Conservation (phyloP, 345 rosid genomes). For the Camelina sativa region DNA sequence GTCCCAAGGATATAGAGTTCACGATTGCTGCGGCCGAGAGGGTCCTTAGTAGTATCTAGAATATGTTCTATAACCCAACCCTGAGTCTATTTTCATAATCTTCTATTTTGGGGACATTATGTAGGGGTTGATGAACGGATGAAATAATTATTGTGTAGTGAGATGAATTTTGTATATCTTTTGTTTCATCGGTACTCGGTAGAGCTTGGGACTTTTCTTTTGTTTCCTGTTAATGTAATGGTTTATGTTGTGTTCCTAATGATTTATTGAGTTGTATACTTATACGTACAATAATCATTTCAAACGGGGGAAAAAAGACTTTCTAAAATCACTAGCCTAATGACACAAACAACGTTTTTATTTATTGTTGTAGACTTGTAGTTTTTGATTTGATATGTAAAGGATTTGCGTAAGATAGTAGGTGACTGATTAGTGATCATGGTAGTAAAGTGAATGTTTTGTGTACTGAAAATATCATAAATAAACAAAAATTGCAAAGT, state of each 20-base stretch:
- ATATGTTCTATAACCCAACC: background rate
- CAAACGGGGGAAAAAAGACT: no score
- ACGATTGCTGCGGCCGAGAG: constrained; percentile 85
- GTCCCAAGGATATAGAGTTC: constrained; percentile 67
- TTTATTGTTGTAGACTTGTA: no score
- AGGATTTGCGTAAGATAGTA: background rate
- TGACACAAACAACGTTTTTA: background rate
- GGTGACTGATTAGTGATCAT: background rate
- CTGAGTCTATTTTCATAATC: constrained; percentile 13
- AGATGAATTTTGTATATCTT: constrained; percentile 13
- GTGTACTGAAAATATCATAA: no score
- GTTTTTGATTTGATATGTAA: background rate
- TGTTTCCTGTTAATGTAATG: background rate
- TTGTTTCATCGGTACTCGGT: constrained; percentile 3
- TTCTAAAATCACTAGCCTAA: background rate
- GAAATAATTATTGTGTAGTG: constrained; percentile 19
- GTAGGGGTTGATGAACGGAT: constrained; percentile 22
- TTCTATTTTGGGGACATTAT: constrained; percentile 8
- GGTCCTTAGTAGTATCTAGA: constrained; percentile 68
- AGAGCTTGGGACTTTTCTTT: background rate
- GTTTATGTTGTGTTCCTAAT: background rate
- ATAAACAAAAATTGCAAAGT: no score
- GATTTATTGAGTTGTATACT: background rate
- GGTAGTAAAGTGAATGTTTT: no score
- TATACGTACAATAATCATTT: no score